Evolutionary conservation across 495 filamentous ascomycete genomes (phyloP), one percentile per base, ranked within the genome.

Genomic region (Talaromyces nanjingensis): DNA sequence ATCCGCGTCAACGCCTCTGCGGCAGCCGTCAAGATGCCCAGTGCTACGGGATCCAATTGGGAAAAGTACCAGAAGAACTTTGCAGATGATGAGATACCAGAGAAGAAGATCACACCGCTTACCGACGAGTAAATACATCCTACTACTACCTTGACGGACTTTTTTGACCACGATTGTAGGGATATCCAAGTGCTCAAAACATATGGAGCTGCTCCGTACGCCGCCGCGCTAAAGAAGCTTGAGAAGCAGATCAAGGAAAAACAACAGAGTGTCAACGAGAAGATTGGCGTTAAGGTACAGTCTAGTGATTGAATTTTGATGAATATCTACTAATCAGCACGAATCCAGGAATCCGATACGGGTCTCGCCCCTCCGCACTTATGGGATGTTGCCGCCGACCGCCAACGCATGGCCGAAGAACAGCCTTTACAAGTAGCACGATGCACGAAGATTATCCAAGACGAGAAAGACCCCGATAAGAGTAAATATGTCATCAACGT

Each of bases 401-500:
- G 94, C 67, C 93, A 97, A 84, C 91, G 94, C 62, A 98, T 98
- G 94, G 86, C 86, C 45, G 94, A 98, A 75, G 94, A 98, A 79
- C 94, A 98, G 72, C 96, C 94, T 24, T 81, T 98, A 67, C 94
- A 98, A 79, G 94, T 98, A 42, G 96, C 94, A 67, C 86, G 94
- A 67, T 98, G 94, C 82, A 98, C 94, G 59, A 98, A 98, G 84
- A 98, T 98, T 75, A 98, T 98, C 65, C 87, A 90, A 63, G 92
- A 96, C 76, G 94, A 96, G 73, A 94, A 96, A 79, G 93, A 98
- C 79, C 79, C 88, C 33, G 91, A 96, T 68, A 98, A 98, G 86
- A 94, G 89, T 85, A 98, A 98, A 87, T 98, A 98, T 82, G 93
- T 98, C 71, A 98, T 98, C 84, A 98, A 98, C 77, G 94, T 98